Evolutionary conservation across 2,329 filamentous ascomycete species (phyloP), one percentile per base, ranked within the genome.

Genomic region (Aspergillus melleus): DNA sequence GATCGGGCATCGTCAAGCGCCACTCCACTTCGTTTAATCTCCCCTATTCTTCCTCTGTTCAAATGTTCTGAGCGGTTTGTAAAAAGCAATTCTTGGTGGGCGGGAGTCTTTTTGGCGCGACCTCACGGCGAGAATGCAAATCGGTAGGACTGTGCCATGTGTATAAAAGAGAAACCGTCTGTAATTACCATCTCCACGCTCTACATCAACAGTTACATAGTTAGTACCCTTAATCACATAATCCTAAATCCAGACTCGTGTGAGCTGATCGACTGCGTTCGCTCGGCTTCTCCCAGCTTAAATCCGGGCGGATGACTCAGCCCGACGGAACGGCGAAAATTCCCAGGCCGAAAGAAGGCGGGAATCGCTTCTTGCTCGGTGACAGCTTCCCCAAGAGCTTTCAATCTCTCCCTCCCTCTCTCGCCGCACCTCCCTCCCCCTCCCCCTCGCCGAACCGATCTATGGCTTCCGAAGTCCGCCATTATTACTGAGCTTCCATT

Each of bases 291-390:
- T 47, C 19, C 42, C 42, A 29, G 42, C 42, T 47, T 47, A 47
- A 47, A 56, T 59, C 56, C 53, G 49, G 46, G 19, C 10, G 29
- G 72, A 72, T 75, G 73, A 76, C 67, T 75, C 72, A 75, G 72
- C 67, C 26, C 50, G 44, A 61, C 69, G 71, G 69, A 72, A 66
- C 66, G 60, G 63, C 64, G 61, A 69, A 72, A 74, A 74, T 67
- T 58, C 62, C 59, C 61, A 55, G 61, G 60, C 63, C 63, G 62
- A 61, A 67, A 63, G 56, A 46, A 55, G 47, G 14, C 56, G 56
- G 55, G 52, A 53, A 58, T 55, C 58, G 44, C 52, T 39, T 29
- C 44, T n/a, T 26, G 50, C 30, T 29, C 36, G 58, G 30, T 50
- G 49, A 60, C 63, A 62, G 61, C 61, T 65, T 61, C 67, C 52